These are phyloP conservation scores for Pseudogymnoascus sp. DNA, from an alignment of 2,329 filamentous ascomycete genomes.

Conservation along the genomic window DNA sequence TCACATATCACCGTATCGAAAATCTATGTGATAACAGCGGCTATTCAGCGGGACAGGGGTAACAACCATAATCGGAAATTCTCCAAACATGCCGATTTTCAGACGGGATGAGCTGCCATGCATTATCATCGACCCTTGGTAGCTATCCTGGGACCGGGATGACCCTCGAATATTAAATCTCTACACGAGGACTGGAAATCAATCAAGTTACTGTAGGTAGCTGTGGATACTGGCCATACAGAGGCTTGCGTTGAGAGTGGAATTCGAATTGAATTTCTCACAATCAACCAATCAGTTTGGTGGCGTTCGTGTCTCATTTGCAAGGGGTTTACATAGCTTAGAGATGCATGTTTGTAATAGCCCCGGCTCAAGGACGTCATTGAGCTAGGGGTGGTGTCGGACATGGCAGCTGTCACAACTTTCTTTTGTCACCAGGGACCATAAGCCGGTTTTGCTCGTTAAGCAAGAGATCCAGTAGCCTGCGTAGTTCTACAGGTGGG, in stretches of 20 bases:
- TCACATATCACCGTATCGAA: neutral
- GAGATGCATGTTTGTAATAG: neutral
- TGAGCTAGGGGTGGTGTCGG: neutral
- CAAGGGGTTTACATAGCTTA: neutral
- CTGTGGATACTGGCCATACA: neutral
- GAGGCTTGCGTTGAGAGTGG: neutral
- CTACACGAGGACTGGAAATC: neutral
- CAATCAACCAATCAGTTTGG: neutral
- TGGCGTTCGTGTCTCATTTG: neutral
- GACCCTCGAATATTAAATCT: neutral
- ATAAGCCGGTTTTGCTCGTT: neutral
- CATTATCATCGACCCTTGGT: neutral
- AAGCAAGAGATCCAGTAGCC: neutral
- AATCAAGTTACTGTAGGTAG: neutral
- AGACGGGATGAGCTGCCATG: neutral
- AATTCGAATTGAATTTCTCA: neutral
- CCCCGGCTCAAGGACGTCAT: neutral
- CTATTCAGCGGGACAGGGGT: neutral
- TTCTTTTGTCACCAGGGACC: neutral
- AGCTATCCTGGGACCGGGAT: neutral
- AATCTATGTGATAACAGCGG: neutral
- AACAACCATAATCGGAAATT: neutral
- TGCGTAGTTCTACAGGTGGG: neutral
- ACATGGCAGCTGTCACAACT: neutral
- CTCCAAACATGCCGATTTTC: neutral